These are phyloP conservation scores for Naematelia aurantialba DNA, from an alignment of 768 basidiomycete species.

Conservation along the genomic window DNA sequence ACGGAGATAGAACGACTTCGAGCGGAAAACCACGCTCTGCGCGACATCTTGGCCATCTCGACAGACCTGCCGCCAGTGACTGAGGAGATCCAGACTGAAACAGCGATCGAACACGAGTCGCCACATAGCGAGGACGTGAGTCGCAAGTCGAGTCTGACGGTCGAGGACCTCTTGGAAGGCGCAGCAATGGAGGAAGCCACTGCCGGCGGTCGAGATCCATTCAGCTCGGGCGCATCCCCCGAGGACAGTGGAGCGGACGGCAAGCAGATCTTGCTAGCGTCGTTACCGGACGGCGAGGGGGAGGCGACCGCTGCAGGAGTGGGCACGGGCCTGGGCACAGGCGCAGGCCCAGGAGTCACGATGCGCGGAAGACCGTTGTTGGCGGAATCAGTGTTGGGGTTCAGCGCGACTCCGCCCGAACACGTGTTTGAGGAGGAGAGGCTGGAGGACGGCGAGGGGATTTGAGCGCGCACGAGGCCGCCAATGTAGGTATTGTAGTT, in stretches of 20 bases:
- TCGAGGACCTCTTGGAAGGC: conserved; percentile 37
- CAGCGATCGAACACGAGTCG: neutral
- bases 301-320: neutral
- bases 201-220: neutral
- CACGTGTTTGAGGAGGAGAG: neutral
- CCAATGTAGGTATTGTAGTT: too few relatives aligned
- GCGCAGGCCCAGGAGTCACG: neutral
- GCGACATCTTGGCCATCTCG: conserved; percentile 67
- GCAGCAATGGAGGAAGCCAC: conserved; percentile 31
- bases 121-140: conserved; percentile 6
- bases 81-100: neutral
- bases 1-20: conserved; percentile 76
- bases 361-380: neutral
- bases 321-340: conserved; percentile 9
- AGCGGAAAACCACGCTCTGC: conserved; percentile 74
- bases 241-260: neutral
- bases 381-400: conserved; percentile 1
- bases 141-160: conserved; percentile 31
- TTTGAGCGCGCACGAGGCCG: neutral
- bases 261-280: neutral
- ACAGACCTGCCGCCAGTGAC: neutral
- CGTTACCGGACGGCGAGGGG: neutral
- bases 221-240: neutral
- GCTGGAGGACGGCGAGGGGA: neutral
- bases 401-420: neutral